Evolutionary conservation across 345 rosid genomes (phyloP).

Genomic region (Acer yangbiense): DNA sequence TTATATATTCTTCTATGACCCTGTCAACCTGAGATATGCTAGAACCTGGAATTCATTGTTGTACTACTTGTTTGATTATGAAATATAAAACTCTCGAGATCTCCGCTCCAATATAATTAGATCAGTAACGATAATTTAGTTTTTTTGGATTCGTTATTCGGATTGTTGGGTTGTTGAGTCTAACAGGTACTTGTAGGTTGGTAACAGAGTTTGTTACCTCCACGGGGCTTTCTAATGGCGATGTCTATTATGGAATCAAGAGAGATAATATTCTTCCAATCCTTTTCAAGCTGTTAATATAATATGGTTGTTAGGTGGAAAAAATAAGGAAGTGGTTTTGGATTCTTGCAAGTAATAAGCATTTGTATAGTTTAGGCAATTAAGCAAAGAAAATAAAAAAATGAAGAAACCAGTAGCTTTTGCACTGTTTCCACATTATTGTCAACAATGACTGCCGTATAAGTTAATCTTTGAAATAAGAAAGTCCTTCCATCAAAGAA

Average conservation of each 20-base stretch:
- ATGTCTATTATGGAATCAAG: slow-evolving; percentile 17
- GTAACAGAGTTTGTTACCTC: slow-evolving; percentile 2
- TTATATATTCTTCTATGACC: too few species aligned
- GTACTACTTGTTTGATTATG: not conserved
- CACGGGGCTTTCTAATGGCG: not conserved
- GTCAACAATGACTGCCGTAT: not conserved
- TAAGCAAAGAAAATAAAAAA: too few species aligned
- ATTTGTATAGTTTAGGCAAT: too few species aligned
- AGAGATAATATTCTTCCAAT: slow-evolving; percentile 5
- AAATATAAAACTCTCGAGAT: not conserved
- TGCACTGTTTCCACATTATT: not conserved
- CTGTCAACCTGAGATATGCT: not conserved
- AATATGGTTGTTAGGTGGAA: not conserved
- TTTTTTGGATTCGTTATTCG: slow-evolving; percentile 4
- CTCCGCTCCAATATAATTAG: not conserved
- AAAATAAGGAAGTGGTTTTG: not conserved
- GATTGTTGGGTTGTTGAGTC: not conserved
- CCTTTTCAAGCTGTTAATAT: not conserved
- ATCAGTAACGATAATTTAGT: not conserved
- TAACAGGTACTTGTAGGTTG: not conserved
- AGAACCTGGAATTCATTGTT: not conserved
- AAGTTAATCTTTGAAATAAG: not conserved
- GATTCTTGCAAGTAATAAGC: not conserved
- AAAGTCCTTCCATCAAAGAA: not conserved
- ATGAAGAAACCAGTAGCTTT: not conserved